Percentiles rank a stretch among this genome's conserved stretches.
phyloP scores from a whole-genome alignment of 768 basidiomycete genomes.

The Suillus subalutaceus region DNA sequence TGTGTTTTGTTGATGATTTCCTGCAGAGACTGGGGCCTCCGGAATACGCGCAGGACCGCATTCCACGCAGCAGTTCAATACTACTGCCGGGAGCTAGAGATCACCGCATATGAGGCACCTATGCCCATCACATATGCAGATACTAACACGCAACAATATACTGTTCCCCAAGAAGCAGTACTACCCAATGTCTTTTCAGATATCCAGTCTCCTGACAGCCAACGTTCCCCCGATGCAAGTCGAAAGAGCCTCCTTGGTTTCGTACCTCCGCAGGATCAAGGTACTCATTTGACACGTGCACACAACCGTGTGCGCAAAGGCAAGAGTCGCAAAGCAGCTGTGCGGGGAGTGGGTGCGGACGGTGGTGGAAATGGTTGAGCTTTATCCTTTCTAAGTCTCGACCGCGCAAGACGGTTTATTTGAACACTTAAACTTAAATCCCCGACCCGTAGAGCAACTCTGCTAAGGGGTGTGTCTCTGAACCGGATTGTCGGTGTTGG shows the following conservation, averaged over 20 bases:
- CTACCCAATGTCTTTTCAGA: slow-evolving; percentile 37
- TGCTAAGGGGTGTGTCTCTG: neutral
- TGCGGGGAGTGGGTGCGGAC: slow-evolving; percentile 34
- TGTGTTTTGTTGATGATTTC: slow-evolving; percentile 13
- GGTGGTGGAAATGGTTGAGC: slow-evolving; percentile 13
- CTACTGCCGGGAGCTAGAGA: slow-evolving; percentile 71
- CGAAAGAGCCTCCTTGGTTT: slow-evolving; percentile 31
- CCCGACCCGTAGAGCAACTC: neutral
- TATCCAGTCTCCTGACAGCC: slow-evolving; percentile 49
- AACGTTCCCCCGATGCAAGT: slow-evolving; percentile 19
- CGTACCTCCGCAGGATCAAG: slow-evolving; percentile 27
- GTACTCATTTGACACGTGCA: slow-evolving; percentile 6
- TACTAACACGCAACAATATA: slow-evolving; percentile 19
- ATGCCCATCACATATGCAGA: slow-evolving; percentile 58
- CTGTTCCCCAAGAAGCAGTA: slow-evolving; percentile 3
- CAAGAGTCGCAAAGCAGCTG: slow-evolving; percentile 37
- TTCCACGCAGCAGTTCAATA: slow-evolving; percentile 80
- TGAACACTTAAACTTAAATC: neutral
- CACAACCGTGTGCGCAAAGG: slow-evolving; percentile 33
- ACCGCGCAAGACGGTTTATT: neutral
- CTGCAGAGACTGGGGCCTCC: slow-evolving; percentile 61
- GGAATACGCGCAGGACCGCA: slow-evolving; percentile 64
- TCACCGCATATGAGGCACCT: slow-evolving; percentile 60
- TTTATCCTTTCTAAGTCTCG: neutral
- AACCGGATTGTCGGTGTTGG: neutral